Base-by-base conservation (phyloP, 2,329 filamentous ascomycete genomes). In the Chalaropsis ovoidea region DNA sequence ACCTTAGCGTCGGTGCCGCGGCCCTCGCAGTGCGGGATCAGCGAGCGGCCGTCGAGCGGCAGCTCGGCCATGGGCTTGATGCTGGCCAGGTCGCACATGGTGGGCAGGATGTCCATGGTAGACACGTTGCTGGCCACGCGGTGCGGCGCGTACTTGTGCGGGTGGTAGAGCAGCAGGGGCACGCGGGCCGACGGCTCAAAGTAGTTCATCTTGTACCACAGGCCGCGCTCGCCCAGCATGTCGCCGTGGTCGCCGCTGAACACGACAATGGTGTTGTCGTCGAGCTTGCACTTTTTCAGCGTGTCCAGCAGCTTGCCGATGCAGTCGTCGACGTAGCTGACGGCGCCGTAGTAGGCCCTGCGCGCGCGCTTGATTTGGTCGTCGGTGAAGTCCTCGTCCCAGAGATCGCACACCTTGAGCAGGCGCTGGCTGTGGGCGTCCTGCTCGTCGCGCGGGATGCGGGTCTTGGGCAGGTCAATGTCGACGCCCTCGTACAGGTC, bases 201-300 rank as follows among this genome's bases (percentile, higher is more conserved):
- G 82, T 94, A 96, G 73, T 85, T 90, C 92, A 96, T 96, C 81
- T 96, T 96, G 80, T 96, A 92, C 92, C 92, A 96, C 60, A 96
- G 79, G 5, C 89, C 88, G 64, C 90, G 86, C 79, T 96, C 92
- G 67, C 92, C 92, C 7, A 96, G 83, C 92, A 96, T 96, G 75
- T 96, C 92, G 65, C 92, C 92, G 72, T 96, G 92, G 74, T 96
- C 92, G 56, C 92, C 91, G 67, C 88, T 92, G 77, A 96, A 96
- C 70, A 96, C 86, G 71, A 96, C 80, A 71, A 96, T 91, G 13
- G 92, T 96, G 76, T 96, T 85, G 42, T 95, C 85, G 68, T 86
- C 86, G 56, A 96, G 79, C 6, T 86, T 83, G 72, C 90, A 93
- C 67, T 90, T 82, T 74, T 91, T 87, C 19, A 96, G 79, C 0